These are phyloP conservation scores for Sphaerulina musiva DNA, from an alignment of 2,329 filamentous ascomycete genomes.

Conservation along the genomic window DNA sequence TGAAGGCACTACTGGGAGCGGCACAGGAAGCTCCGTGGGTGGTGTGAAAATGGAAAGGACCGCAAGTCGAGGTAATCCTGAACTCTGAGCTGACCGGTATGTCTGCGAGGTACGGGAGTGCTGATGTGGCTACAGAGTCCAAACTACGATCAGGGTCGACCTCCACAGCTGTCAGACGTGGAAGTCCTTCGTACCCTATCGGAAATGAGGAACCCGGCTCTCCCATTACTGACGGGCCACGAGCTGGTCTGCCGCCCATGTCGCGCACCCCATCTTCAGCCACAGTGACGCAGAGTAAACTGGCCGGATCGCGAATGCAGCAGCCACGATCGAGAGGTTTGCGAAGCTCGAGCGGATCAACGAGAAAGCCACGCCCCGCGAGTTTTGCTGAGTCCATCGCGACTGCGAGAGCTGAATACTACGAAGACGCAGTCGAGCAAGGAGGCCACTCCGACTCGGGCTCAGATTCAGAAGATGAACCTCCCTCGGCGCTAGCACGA, in stretches of 20 bases:
- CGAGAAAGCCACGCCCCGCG: conserved; percentile 13
- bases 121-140: conserved; percentile 12
- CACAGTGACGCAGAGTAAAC: conserved; percentile 41
- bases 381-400: conserved; percentile 13
- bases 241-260: conserved; percentile 21
- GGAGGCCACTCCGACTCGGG: conserved; percentile 28
- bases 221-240: conserved; percentile 2
- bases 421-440: conserved; percentile 27
- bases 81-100: background rate
- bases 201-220: conserved; percentile 3
- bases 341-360: conserved; percentile 36
- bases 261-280: conserved; percentile 45
- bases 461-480: conserved; percentile 33
- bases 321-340: conserved; percentile 23
- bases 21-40: conserved; percentile 28
- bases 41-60: conserved; percentile 47
- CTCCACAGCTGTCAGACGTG: conserved; percentile 7
- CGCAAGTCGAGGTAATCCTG: conserved; percentile 40
- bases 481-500: conserved; percentile 33
- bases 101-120: background rate
- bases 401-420: conserved; percentile 22
- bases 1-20: conserved; percentile 41
- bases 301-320: conserved; percentile 18
- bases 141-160: conserved; percentile 13
- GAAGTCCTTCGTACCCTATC: conserved; percentile 6